Evolutionary conservation across 2,329 filamentous ascomycete genomes (phyloP), one percentile per base, ranked within the genome.

Genomic region (Pseudocercospora pini-densiflorae): DNA sequence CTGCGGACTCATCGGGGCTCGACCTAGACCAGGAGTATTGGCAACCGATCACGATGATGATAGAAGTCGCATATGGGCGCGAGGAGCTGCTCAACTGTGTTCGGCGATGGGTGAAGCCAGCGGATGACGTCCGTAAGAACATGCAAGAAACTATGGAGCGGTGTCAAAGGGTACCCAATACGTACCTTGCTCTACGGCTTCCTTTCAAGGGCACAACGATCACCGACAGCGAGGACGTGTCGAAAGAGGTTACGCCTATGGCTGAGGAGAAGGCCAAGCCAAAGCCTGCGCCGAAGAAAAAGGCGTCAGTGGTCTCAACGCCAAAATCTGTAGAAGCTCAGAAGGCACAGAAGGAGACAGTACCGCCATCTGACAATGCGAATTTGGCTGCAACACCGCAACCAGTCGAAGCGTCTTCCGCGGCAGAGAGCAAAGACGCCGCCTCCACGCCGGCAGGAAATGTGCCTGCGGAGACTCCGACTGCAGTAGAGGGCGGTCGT

Each of bases 1-100:
- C 87, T 1, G 72, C 68, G 1, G 73, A 76, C 45, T 64, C 74
- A 63, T 64, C 73, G 59, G 68, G 67, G 16, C 59, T 81, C 62
- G 70, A 81, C 68, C 74, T 79, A 68, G 71, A 77, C 84, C 86
- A 63, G 87, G 86, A 93, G 73, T 92, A 91, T 78, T 94, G 93
- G 75, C 90, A 94, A 71, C 91, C 92, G 1, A 85, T 94, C 85
- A 90, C 88, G 1, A 70, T 79, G 63, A 78, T 78, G 72, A 85
- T 89, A 67, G 84, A 86, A 47, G 81, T 90, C 49, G 81, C 83
- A 43, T 84, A 85, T 58, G 77, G 81, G 27, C 82, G 85, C 61
- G 80, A 84, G 19, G 81, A 83, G 43, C 80, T 85, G 14, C 80
- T 88, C 14, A 84, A 87, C 63, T 83, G 85, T 3, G 78, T 90